phyloP scores from a whole-genome alignment of 1,139 yeast genomes.

The Arxiozyma telluris region DNA sequence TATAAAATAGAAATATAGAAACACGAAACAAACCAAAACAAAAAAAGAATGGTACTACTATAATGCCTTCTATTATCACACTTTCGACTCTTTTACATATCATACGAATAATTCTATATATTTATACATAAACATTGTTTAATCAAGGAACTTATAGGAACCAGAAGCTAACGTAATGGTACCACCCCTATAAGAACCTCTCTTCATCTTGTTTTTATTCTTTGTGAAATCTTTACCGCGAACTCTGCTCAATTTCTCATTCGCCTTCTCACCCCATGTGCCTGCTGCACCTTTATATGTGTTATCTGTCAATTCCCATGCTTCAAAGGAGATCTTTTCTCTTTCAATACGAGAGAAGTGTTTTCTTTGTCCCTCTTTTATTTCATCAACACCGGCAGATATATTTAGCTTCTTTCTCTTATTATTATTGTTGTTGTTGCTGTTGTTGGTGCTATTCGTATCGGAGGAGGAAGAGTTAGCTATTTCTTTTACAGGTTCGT shows the following conservation, averaged over 20 bases:
- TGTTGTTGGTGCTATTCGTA: conserved; percentile 1
- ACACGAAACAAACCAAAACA: too few species aligned
- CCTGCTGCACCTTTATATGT: conserved; percentile 98
- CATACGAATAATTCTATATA: neutral
- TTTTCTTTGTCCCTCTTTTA: conserved; percentile 62
- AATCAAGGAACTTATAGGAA: conserved; percentile 84
- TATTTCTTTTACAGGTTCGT: conserved; percentile 10
- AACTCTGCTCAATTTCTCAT: conserved; percentile 71
- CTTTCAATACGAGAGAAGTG: conserved; percentile 94
- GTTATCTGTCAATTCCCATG: conserved; percentile 62
- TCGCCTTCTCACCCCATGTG: conserved; percentile 95
- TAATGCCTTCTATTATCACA: neutral
- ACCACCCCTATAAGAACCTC: conserved; percentile 95
- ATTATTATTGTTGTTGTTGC: neutral
- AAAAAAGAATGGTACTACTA: neutral
- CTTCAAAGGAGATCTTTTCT: conserved; percentile 61
- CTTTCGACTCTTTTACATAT: neutral
- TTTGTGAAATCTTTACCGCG: conserved; percentile 97
- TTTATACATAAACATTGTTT: conserved; percentile 11
- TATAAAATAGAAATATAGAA: neutral
- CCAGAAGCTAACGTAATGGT: conserved; percentile 82
- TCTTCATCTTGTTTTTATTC: conserved; percentile 95
- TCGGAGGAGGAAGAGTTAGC: neutral
- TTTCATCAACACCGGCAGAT: conserved; percentile 39
- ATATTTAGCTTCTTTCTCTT: conserved; percentile 30